Conservation (phyloP, 257 asterid species). For the Salvia hispanica region DNA sequence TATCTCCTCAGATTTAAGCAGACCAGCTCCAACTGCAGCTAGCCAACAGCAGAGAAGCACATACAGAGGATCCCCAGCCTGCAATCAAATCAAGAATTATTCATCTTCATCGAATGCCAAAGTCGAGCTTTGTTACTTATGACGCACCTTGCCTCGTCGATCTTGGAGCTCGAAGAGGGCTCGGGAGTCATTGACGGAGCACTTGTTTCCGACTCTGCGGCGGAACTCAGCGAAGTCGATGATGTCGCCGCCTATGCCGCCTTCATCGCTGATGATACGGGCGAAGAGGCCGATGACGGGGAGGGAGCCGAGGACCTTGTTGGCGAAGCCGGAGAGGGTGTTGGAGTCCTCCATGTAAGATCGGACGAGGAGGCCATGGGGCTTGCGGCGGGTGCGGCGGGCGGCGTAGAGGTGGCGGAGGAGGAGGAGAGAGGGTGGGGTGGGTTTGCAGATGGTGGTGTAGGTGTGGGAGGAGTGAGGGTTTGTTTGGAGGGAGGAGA, state of each 20-base stretch:
- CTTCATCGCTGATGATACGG: constrained; percentile 79
- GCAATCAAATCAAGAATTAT: constrained; percentile 3
- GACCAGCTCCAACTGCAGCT: constrained; percentile 94
- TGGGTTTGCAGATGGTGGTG: constrained; percentile 43
- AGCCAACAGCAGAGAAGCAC: constrained; percentile 91
- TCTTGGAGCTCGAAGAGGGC: constrained; percentile 78
- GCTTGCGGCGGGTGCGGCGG: constrained; percentile 39
- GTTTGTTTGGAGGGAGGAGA: constrained; percentile 66
- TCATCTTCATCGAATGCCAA: no score
- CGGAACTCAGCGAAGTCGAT: constrained; percentile 92
- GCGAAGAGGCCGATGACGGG: constrained; percentile 87
- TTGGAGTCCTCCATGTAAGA: constrained; percentile 87
- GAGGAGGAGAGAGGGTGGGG: constrained; percentile 53
- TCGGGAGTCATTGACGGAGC: constrained; percentile 80
- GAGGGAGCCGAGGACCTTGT: constrained; percentile 77
- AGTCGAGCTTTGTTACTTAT: not conserved
- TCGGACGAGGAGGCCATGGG: constrained; percentile 48
- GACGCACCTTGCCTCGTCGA: constrained; percentile 76
- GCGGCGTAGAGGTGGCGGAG: constrained; percentile 46
- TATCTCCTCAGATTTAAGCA: constrained; percentile 92
- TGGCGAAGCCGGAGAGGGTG: constrained; percentile 70
- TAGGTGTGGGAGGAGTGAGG: constrained; percentile 43
- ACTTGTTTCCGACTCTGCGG: constrained; percentile 83
- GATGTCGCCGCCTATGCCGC: constrained; percentile 82
- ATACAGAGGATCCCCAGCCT: constrained; percentile 87